Conservation (phyloP, 1,139 yeast species). For the Eremothecium sinecaudum region DNA sequence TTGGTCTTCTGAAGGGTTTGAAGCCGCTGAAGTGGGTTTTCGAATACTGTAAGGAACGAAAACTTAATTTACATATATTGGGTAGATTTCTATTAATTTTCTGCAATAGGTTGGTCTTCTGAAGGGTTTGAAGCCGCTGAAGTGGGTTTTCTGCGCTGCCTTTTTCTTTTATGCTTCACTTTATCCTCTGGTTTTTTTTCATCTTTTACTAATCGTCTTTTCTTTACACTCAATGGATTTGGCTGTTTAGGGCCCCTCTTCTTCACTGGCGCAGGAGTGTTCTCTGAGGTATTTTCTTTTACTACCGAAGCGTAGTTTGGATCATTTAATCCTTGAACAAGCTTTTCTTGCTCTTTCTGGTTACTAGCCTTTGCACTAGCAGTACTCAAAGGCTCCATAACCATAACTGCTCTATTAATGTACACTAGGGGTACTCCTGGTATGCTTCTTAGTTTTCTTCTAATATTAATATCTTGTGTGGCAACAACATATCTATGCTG, state of each 20-base stretch:
- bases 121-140: neutral
- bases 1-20: neutral
- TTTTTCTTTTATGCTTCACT: slow-evolving; percentile 9
- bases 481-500: slow-evolving; percentile 88
- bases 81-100: neutral
- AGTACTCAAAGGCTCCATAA: slow-evolving; percentile 84
- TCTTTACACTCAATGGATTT: slow-evolving; percentile 74
- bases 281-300: slow-evolving; percentile 20
- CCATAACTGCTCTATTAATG: slow-evolving; percentile 85
- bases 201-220: slow-evolving; percentile 30
- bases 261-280: slow-evolving; percentile 10
- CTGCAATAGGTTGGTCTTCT: neutral
- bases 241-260: slow-evolving; percentile 57
- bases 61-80: too few species aligned
- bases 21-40: slow-evolving; percentile 12
- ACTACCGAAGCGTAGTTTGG: slow-evolving; percentile 29
- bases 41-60: too few species aligned
- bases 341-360: slow-evolving; percentile 52
- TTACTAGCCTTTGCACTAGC: slow-evolving; percentile 53
- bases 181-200: slow-evolving; percentile 1
- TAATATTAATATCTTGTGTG: slow-evolving; percentile 61
- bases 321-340: slow-evolving; percentile 65
- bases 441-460: slow-evolving; percentile 57
- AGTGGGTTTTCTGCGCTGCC: slow-evolving; percentile 22
- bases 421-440: slow-evolving; percentile 89